Base-by-base conservation (phyloP, 805 yeast species). In the Diddensiella transvaalensis region DNA sequence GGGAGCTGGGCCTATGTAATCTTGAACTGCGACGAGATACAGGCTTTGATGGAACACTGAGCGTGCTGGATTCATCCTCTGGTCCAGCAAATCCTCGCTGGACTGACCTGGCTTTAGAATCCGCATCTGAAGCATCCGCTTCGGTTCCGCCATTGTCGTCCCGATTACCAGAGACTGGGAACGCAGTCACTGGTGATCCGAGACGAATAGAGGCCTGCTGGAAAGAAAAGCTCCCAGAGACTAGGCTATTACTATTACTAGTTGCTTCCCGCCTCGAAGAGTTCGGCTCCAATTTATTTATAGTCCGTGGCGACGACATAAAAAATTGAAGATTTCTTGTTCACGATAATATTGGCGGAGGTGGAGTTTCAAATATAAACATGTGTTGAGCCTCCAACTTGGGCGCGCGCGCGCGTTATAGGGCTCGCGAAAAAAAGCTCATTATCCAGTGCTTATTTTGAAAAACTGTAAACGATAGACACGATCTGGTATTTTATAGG, bases 181-280 rank as follows among this genome's bases (percentile, higher is more conserved):
- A 8, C 10, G 19, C 43, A 17, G 42, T 15, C 2, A 51, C 52
- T 4, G 59, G 59, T 19, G 58, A 54, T 3, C 58, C 58, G 11
- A 56, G 42, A 21, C 60, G 30, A 6, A 47, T 19, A 24, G 60
- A 54, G 2, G 59, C 59, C n/a, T 50, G 48, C 10, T 46, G 48
- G 42, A 54, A 56, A 3, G 58, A 54, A 35, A 57, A 55, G 8
- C 40, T 23, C n/a, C 44, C 48, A 24, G 44, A 26, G 13, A 13
- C 32, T 8, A 26, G 32, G 13, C 32, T 26, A 13, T 26, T 26
- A 26, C 32, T 13, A 26, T 8, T 13, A 26, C 32, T 26, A 26
- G 11, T 13, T 8, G 8, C 32, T 13, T 13, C 13, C 13, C 32
- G 8, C 8, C 11, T 8, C 8, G 8, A 8, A 8, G 32, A 26